Evolutionary conservation across 371 early-diverging fungal species (phyloP).

Genomic region (Mucor plumbeus): DNA sequence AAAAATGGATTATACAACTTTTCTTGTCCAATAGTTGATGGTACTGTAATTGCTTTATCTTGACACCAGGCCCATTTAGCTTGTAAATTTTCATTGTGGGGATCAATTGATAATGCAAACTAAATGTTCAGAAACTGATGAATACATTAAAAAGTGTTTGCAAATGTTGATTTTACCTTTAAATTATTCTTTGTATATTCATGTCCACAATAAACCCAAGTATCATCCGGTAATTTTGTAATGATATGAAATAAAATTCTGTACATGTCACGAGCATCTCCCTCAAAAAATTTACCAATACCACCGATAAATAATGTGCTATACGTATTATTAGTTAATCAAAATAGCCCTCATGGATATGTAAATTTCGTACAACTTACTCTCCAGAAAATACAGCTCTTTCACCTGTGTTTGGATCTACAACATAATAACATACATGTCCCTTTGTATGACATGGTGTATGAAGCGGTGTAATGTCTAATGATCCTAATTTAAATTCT

Average conservation of each 20-base stretch:
- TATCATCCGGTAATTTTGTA: conserved; percentile 80
- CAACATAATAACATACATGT: conserved; percentile 84
- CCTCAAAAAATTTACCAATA: conserved; percentile 95
- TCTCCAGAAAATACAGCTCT: conserved; percentile 57
- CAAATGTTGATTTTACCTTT: conserved; percentile 27
- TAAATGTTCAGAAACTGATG: conserved; percentile 6
- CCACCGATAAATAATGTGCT: conserved; percentile 61
- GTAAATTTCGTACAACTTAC: conserved; percentile 23
- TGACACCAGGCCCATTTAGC: conserved; percentile 69
- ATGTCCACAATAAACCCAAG: conserved; percentile 87
- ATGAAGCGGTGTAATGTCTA: conserved; percentile 68
- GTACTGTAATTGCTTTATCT: conserved; percentile 67
- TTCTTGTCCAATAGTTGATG: conserved; percentile 89
- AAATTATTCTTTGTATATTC: conserved; percentile 45
- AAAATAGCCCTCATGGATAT: background rate
- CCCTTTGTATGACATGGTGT: conserved; percentile 93
- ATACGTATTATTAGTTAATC: conserved; percentile 1
- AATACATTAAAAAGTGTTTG: background rate
- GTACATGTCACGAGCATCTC: conserved; percentile 87
- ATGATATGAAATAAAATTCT: conserved; percentile 74
- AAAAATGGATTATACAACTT: conserved; percentile 87
- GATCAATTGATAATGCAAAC: conserved; percentile 56
- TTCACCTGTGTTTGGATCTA: conserved; percentile 53
- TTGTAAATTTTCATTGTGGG: conserved; percentile 51
- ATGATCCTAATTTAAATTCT: conserved; percentile 75